Percentiles rank a stretch among this genome's conserved stretches.
phyloP scores from a whole-genome alignment of 2,329 filamentous ascomycete species.

The Exophiala bonariae region DNA sequence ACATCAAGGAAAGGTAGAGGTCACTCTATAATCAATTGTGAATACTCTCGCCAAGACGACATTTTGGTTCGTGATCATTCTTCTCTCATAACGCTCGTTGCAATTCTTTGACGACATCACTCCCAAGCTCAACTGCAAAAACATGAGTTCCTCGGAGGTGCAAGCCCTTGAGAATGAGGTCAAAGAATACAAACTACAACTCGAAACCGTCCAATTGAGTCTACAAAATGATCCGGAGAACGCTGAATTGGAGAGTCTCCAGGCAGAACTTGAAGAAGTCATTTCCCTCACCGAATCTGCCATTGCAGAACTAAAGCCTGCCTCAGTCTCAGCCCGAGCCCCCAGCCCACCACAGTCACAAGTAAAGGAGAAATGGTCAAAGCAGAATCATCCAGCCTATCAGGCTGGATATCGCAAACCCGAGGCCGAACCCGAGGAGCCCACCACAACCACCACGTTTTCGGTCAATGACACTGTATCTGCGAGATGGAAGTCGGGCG shows the following conservation, averaged over 20 bases:
- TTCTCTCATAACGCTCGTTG: too few species aligned
- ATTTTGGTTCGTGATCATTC: too few species aligned
- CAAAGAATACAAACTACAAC: slow-evolving; percentile 66
- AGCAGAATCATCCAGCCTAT: slow-evolving; percentile 77
- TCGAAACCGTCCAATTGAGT: slow-evolving; percentile 74
- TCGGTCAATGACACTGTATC: slow-evolving; percentile 86
- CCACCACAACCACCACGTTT: slow-evolving; percentile 56
- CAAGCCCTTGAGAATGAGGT: slow-evolving; percentile 50
- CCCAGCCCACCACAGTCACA: slow-evolving; percentile 51
- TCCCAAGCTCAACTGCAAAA: too few species aligned
- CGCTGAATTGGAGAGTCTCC: slow-evolving; percentile 72
- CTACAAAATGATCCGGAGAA: slow-evolving; percentile 80
- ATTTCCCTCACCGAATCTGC: slow-evolving; percentile 76
- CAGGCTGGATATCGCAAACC: slow-evolving; percentile 58
- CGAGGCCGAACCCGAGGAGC: slow-evolving; percentile 50
- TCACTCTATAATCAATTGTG: too few species aligned
- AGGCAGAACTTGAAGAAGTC: slow-evolving; percentile 77
- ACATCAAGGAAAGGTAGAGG: too few species aligned
- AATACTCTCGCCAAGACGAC: too few species aligned
- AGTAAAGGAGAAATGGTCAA: slow-evolving; percentile 73
- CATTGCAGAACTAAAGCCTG: slow-evolving; percentile 75
- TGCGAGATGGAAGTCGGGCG: slow-evolving; percentile 87
- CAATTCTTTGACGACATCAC: too few species aligned
- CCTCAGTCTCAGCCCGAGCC: slow-evolving; percentile 41
- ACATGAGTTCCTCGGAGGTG: slow-evolving; percentile 42